phyloP scores from a whole-genome alignment of 2,329 filamentous ascomycete genomes.

The Fusarium solani-melongenae region DNA sequence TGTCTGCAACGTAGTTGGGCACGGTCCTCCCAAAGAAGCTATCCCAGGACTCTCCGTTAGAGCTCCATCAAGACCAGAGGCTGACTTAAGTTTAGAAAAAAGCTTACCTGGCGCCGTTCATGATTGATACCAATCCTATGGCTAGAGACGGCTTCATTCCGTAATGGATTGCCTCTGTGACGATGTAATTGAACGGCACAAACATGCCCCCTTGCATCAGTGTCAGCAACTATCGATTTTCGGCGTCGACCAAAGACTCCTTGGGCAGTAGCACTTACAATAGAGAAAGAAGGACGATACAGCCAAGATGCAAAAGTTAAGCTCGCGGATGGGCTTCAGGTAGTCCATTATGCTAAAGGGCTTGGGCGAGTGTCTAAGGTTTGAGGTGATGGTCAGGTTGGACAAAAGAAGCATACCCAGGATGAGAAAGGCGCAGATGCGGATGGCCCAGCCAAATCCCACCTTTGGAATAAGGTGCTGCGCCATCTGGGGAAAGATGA shows the following conservation, averaged over 20 bases:
- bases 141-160: conserved; percentile 25
- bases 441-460: conserved; percentile 60
- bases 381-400: conserved; percentile 31
- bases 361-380: conserved; percentile 19
- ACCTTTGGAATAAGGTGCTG: conserved; percentile 37
- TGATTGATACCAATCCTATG: conserved; percentile 27
- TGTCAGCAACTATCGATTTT: conserved; percentile 6
- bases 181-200: conserved; percentile 33
- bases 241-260: neutral
- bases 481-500: conserved; percentile 55
- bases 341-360: conserved; percentile 19
- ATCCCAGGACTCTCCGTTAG: conserved; percentile 1
- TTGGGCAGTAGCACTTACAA: conserved; percentile 15
- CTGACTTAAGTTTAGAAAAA: neutral
- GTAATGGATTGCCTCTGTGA: conserved; percentile 27
- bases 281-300: conserved; percentile 28
- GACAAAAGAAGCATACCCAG: conserved; percentile 31
- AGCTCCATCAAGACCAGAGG: neutral
- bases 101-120: conserved; percentile 32
- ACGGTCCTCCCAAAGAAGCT: conserved; percentile 35
- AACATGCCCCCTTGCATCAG: conserved; percentile 26
- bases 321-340: conserved; percentile 13
- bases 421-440: conserved; percentile 64
- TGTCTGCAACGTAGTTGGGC: conserved; percentile 34
- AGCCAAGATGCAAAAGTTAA: conserved; percentile 28